phyloP scores from a whole-genome alignment of 768 basidiomycete species.

The Russula abietina region DNA sequence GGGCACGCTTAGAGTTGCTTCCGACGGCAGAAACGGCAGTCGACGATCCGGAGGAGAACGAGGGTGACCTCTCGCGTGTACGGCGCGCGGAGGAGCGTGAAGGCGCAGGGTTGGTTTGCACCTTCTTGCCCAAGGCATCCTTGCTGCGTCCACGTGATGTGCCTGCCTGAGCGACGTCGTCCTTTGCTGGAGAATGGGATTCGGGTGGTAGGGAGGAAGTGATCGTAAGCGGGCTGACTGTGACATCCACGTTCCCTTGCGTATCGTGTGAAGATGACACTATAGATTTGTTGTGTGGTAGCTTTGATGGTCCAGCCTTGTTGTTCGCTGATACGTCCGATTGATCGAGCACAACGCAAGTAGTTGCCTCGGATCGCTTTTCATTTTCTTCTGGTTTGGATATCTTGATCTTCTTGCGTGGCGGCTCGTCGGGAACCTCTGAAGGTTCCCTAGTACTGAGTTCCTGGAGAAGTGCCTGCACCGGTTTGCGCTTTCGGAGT shows the following conservation, averaged over 20 bases:
- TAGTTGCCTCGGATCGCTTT: slow-evolving; percentile 2
- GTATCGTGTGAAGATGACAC: background rate
- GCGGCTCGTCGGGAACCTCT: slow-evolving; percentile 16
- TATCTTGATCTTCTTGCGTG: slow-evolving; percentile 20
- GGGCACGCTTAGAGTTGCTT: slow-evolving; percentile 15
- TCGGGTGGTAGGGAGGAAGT: slow-evolving; percentile 19
- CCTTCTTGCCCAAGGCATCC: slow-evolving; percentile 12
- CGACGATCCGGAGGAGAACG: slow-evolving; percentile 22
- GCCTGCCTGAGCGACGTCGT: slow-evolving; percentile 4
- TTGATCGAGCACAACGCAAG: background rate
- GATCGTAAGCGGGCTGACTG: slow-evolving; percentile 21
- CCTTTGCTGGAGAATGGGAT: slow-evolving; percentile 3
- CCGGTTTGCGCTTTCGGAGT: slow-evolving; percentile 22
- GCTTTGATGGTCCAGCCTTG: slow-evolving; percentile 8
- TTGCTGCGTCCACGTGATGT: slow-evolving; percentile 13
- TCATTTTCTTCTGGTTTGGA: slow-evolving; percentile 9
- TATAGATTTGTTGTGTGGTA: background rate
- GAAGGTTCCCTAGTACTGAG: slow-evolving; percentile 9
- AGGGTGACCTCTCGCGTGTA: slow-evolving; percentile 10
- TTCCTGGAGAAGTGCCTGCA: slow-evolving; percentile 6
- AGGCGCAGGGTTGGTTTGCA: background rate
- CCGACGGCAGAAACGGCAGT: slow-evolving; percentile 21
- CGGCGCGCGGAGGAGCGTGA: slow-evolving; percentile 17
- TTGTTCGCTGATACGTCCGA: background rate
- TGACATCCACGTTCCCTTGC: slow-evolving; percentile 9